Conservation (phyloP, 2,329 filamentous ascomycete species). For the Cryphonectria parasitica region DNA sequence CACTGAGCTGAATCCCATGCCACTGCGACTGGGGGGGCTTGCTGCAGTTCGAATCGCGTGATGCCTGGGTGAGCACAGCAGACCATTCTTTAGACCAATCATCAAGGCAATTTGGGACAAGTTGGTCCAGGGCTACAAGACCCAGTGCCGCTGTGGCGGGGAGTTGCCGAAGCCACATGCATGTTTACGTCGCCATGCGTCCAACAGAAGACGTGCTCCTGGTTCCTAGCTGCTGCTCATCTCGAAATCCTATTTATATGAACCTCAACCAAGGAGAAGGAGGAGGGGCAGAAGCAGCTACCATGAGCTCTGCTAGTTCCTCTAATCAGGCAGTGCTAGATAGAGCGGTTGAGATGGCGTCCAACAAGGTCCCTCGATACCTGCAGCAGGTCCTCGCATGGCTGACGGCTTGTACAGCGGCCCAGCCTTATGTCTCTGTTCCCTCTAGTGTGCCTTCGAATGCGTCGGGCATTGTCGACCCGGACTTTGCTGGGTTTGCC, state of each 20-base stretch:
- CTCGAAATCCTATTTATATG: slow-evolving; percentile 8
- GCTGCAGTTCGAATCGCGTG: slow-evolving; percentile 15
- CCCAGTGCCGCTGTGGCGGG: not conserved
- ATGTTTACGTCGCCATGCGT: slow-evolving; percentile 19
- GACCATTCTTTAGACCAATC: not conserved
- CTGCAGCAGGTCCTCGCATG: slow-evolving; percentile 25
- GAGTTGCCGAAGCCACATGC: slow-evolving; percentile 14
- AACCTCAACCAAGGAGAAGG: not conserved
- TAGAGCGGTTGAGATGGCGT: slow-evolving; percentile 12
- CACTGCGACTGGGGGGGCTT: slow-evolving; percentile 7
- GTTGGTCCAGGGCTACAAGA: not conserved
- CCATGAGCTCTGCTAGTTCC: not conserved
- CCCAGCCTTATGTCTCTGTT: slow-evolving; percentile 23
- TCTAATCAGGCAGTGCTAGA: not conserved
- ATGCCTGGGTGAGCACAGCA: slow-evolving; percentile 5
- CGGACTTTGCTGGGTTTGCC: slow-evolving; percentile 38
- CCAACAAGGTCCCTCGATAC: slow-evolving; percentile 18
- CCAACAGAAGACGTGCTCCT: slow-evolving; percentile 12
- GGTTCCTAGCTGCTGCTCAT: not conserved
- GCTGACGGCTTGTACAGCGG: slow-evolving; percentile 22
- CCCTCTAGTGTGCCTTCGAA: slow-evolving; percentile 22
- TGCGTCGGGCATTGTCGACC: slow-evolving; percentile 26
- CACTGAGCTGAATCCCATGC: not conserved
- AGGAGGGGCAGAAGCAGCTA: not conserved
- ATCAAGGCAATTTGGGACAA: not conserved